Evolutionary conservation across 2,329 filamentous ascomycete genomes (phyloP), one percentile per base, ranked within the genome.

Genomic region (Bretziella fagacearum): DNA sequence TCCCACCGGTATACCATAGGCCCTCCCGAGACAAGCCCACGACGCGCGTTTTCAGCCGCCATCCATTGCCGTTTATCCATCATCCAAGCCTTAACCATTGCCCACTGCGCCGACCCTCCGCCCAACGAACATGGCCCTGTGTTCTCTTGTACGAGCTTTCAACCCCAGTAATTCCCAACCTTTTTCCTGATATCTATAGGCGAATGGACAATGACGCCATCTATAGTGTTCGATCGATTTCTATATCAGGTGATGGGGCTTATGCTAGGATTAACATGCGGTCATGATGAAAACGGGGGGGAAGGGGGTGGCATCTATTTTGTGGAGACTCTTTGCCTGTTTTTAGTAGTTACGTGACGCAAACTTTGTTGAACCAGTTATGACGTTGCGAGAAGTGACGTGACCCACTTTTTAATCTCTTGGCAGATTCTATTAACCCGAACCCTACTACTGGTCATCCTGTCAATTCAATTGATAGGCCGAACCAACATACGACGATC

Each of bases 391-490:
- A 32, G 8, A 32, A 20, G 13, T 32, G 17, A 22, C 4, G 7
- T n/a, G 41, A n/a, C 26, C 41, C 26, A 44, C 41, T 35, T 44
- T 32, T 33, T 44, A 17, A 44, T 17, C 18, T 15, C 26, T 44
- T 29, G 25, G 10, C 23, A 23, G 27, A 10, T 32, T 22, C 13
- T 4, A 10, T 4, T 41, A 11, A 15, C 22, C 3, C 11, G 8
- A 36, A 36, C 27, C 5, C 27, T 30, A 30, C 3, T 4, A 30
- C 27, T 11, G n/a, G 3, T 10, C 10, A 30, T 30, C 5, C 10
- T 30, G 5, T 11, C n/a, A 2, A 11, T 30, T 30, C 10, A 10
- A 30, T 30, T 8, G 6, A n/a, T n/a, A n/a, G n/a, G n/a, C n/a
- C n/a, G 27, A 6, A 30, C 5, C 10, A 30, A 30, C 27, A 30